Evolutionary conservation across 306 rosid genomes (phyloP), one percentile per base, ranked within the genome.

Genomic region (Cyclanthera cordifolia): DNA sequence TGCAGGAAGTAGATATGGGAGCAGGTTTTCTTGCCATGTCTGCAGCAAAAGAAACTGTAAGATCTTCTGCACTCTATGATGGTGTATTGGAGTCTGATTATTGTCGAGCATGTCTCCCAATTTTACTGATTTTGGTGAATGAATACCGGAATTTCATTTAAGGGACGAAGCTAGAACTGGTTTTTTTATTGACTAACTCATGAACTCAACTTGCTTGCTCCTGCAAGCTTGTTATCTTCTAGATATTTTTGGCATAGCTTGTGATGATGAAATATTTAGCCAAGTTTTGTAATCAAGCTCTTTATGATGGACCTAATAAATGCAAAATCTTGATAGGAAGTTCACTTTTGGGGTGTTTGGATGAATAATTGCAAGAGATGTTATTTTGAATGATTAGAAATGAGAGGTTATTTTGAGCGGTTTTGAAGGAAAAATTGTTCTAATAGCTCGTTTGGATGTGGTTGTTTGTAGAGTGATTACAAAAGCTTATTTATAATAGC

Each of bases 1-100:
- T 90, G 85, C 99, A 94, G 88, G 99, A 94, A 80, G 99, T 90
- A 74, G 99, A 94, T 61, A 94, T 94, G 99, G 99, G 99, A 52
- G 99, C 99, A 3, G 97, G 99, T 69, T 94, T 94, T 76, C 97
- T 94, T 65, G 99, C 99, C 59, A 90, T 94, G 96, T 94, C 99
- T 39, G 97, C 97, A 1, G 99, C 99, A 70, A 94, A 94, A 85
- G 99, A 94, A 85, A 94, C 97, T 65, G 99, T 94, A 83, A 79
- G 83, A 69, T 77, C 70, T 53, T 46, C 57, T 66, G 17, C 37
- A 27, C 72, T 28, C 37, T 56, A 21, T 57, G 51, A 74, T 68
- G 75, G 48, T 50, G 52, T 50, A 60, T 64, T 59, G 53, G 72
- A 19, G 52, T 73, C 73, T 20, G 51, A n/a, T n/a, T n/a, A n/a